Evolutionary conservation across 2,329 filamentous ascomycete genomes (phyloP), one percentile per base, ranked within the genome.

Genomic region (Nannizziopsis barbatae): DNA sequence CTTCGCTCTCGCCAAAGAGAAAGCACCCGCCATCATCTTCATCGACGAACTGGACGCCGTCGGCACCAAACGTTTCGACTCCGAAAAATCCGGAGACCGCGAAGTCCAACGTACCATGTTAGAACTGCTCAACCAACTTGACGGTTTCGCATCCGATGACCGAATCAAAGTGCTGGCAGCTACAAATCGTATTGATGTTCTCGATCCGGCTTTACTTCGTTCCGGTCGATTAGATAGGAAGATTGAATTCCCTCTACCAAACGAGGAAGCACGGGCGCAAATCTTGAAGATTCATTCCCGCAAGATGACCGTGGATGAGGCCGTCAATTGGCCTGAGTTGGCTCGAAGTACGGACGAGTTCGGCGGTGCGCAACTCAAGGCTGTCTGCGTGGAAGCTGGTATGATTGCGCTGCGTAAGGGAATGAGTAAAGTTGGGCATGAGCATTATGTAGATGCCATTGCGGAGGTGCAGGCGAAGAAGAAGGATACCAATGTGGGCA

Each of bases 61-160:
- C n/a, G 92, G 92, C 57, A 96, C 90, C 47, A 96, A 96, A 73
- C 90, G 92, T 63, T 98, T 98, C 73, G 92, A 98, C 68, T 94
- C 86, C 57, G 89, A 96, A 65, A 98, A 96, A 76, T 92, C 85
- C 52, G 92, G 92, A 71, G 92, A 98, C 67, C 80, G 92, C 67
- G 92, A 98, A 72, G 92, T 98, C 38, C 92, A 98, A 72, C 81
- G 92, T 66, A 98, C 92, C 50, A 98, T 98, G 93, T 75, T 98
- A 72, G 92, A 98, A 69, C 79, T 98, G 48, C 83, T 98, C 56
- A 98, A 98, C 72, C 92, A 98, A 73, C 81, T 98, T 1, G 92
- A 98, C 63, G 92, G 92, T 47, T 98, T 98, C 63, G 93, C 92
- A 0, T 95, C 88, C 5, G 89, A 95, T 64, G 90, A 95, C 65